Percentiles rank a stretch among this genome's conserved stretches.
Conservation (phyloP, 306 rosid genomes). For the Trichosanthes truncata region DNA sequence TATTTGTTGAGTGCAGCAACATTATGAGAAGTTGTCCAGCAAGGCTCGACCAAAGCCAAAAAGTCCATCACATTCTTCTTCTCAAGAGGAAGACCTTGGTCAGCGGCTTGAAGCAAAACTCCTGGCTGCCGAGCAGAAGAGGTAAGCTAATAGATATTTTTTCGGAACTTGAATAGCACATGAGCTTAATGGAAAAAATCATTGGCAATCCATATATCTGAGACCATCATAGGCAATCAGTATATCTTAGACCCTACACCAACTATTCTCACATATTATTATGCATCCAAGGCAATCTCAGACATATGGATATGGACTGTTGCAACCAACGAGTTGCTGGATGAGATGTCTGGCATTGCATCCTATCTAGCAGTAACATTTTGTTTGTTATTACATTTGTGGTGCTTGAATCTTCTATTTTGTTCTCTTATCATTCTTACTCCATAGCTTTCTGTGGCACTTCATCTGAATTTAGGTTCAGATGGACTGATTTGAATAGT, state of each 20-base stretch:
- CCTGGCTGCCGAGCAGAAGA: constrained; percentile 87
- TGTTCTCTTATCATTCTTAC: not conserved
- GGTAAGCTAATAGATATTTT: constrained; percentile 25
- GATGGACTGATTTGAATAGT: no score
- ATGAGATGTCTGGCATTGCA: not conserved
- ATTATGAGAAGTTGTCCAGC: constrained; percentile 65
- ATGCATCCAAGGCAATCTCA: not conserved
- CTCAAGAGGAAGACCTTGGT: constrained; percentile 63
- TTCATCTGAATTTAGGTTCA: no score
- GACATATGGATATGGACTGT: not conserved
- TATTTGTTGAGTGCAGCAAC: constrained; percentile 38
- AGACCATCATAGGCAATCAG: not conserved
- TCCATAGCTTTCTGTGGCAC: not conserved
- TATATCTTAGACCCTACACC: not conserved
- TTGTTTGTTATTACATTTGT: not conserved
- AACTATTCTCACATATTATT: not conserved
- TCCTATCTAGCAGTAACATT: not conserved
- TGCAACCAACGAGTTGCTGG: not conserved
- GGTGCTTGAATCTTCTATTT: not conserved
- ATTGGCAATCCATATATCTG: not conserved
- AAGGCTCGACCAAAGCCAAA: constrained; percentile 85
- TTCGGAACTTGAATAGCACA: not conserved
- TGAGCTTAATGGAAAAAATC: not conserved
- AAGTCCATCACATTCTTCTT: constrained; percentile 59
- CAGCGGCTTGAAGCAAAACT: constrained; percentile 89